These are phyloP conservation scores for Phytomonas sp. DNA, from an alignment of 208 protist species.

Conservation along the genomic window DNA sequence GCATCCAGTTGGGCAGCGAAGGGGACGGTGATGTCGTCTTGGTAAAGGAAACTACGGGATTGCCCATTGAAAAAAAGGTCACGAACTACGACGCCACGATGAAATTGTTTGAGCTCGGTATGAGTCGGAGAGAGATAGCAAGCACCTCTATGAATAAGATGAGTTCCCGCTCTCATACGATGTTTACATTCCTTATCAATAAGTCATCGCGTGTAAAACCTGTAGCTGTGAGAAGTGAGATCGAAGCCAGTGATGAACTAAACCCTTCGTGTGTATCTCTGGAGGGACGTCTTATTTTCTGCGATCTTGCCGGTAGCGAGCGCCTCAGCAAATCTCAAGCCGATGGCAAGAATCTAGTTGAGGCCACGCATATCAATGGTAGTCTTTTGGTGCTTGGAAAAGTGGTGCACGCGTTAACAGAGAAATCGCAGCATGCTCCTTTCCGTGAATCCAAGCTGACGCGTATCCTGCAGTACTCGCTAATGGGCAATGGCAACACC, in stretches of 20 bases:
- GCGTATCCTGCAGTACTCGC: conserved; percentile 88
- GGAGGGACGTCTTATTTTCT: conserved; percentile 89
- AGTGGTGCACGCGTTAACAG: conserved; percentile 78
- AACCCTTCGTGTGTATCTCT: conserved; percentile 33
- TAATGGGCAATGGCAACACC: conserved; percentile 89
- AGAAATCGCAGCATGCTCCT: conserved; percentile 75
- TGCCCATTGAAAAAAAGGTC: conserved; percentile 52
- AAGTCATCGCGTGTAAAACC: conserved; percentile 42
- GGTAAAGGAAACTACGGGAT: conserved; percentile 48
- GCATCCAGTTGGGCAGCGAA: conserved; percentile 71
- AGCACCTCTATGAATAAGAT: conserved; percentile 90
- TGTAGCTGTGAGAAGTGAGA: conserved; percentile 16
- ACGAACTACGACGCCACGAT: conserved; percentile 62
- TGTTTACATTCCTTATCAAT: conserved; percentile 90
- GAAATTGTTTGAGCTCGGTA: conserved; percentile 68
- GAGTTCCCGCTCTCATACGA: conserved; percentile 87
- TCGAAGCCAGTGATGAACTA: background rate
- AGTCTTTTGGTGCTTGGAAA: conserved; percentile 90
- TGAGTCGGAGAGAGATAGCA: conserved; percentile 78
- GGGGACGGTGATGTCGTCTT: conserved; percentile 75
- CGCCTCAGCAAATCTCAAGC: conserved; percentile 86
- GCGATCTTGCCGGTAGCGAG: conserved; percentile 97
- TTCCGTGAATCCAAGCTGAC: conserved; percentile 93
- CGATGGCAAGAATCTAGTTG: conserved; percentile 87
- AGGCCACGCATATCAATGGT: conserved; percentile 96